These are phyloP conservation scores for Mycena galericulata DNA, from an alignment of 768 basidiomycete genomes.

Conservation along the genomic window DNA sequence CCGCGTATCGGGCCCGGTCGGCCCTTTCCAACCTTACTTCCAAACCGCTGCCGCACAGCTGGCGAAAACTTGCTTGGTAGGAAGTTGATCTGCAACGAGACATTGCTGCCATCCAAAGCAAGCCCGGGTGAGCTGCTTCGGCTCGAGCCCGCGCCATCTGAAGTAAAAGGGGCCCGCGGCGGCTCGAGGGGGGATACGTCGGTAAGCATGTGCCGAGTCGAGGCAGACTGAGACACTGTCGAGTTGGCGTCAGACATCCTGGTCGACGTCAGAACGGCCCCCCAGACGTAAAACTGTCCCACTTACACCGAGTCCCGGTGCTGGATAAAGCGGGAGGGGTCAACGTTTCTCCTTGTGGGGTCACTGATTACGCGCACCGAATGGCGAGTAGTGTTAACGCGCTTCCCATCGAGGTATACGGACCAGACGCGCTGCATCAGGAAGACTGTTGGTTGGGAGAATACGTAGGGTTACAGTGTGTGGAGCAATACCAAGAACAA, in stretches of 20 bases:
- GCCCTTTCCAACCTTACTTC: slow-evolving; percentile 4
- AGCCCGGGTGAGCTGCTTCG: slow-evolving; percentile 32
- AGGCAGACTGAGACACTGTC: slow-evolving; percentile 16
- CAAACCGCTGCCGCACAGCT: slow-evolving; percentile 50
- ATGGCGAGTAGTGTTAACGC: slow-evolving; percentile 2
- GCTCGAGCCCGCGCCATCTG: slow-evolving; percentile 17
- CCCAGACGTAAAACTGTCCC: neutral
- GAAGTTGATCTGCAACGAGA: slow-evolving; percentile 64
- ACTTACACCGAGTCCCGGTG: slow-evolving; percentile 25
- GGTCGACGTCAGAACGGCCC: neutral
- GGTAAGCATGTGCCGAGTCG: slow-evolving; percentile 22
- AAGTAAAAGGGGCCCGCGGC: slow-evolving; percentile 26
- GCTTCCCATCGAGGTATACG: slow-evolving; percentile 55
- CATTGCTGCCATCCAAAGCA: slow-evolving; percentile 23
- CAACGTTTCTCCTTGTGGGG: neutral
- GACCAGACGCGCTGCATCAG: slow-evolving; percentile 68
- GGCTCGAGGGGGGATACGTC: slow-evolving; percentile 17
- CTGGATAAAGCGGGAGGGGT: slow-evolving; percentile 1
- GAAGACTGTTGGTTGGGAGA: slow-evolving; percentile 7
- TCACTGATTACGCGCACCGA: too few species aligned
- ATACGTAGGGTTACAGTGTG: slow-evolving; percentile 24
- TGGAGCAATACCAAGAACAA: too few species aligned
- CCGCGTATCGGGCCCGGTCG: slow-evolving; percentile 55
- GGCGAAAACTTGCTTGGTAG: slow-evolving; percentile 69
- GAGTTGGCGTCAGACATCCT: slow-evolving; percentile 21